Base-by-base conservation (phyloP, 202 grass and related monocot genomes). In the Panicum hallii region DNA sequence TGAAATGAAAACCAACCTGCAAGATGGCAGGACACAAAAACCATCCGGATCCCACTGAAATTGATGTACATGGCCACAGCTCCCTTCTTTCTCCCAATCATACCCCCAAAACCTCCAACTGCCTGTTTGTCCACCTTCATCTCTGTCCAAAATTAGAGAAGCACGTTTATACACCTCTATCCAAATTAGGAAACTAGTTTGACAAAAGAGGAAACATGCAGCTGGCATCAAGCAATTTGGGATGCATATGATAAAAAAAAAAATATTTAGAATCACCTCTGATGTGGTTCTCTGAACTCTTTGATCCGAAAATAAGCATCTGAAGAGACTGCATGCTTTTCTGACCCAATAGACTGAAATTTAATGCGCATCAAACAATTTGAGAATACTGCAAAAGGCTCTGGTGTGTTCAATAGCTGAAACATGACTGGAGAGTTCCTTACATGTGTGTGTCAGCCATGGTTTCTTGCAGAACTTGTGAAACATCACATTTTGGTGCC, bases 41-140 rank as follows among this genome's bases (percentile, higher is more conserved):
- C 81, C 83, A 92, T 87, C 56, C 81, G 77, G 62, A 94, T 87
- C 12, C 89, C 92, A 67, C 80, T 89, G 46, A 94, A 89, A 63
- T 91, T 82, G 61, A 91, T 70, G 63, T 89, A 85, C 71, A 91
- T 79, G 50, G 89, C 92, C 69, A 94, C 89, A 43, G 92, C 92
- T 89, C 92, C 92, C 84, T 94, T 94, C 73, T 94, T 94, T 69
- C 92, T 89, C 53, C 89, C 89, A 75, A 94, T 91, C 50, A 94
- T 63, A 12, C 92, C 89, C 5, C 89, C 89, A 1, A 50, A 85
- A 28, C 89, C 92, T 79, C 83, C 81, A 4, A 89, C 84, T 9
- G 77, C 65, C 17, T 89, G 77, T 74, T 89, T 83, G 12, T 94
- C 89, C 47, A 89, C 81, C 54, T 86, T 79, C 63, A 90, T 75